These are phyloP conservation scores for Acanthamoeba castellanii DNA, from an alignment of 208 protist species.

Conservation along the genomic window DNA sequence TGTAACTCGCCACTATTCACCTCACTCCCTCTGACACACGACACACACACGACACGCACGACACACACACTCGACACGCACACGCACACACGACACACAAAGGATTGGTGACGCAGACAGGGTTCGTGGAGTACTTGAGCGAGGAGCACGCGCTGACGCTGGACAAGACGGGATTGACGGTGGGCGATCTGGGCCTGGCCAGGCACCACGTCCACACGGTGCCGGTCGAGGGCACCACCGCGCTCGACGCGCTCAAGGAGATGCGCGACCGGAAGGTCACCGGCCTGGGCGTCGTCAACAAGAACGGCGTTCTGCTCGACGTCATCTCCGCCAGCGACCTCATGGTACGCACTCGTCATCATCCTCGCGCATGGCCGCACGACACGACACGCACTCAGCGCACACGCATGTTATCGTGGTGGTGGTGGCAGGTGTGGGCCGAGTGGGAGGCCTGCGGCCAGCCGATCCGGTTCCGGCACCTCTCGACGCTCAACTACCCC, in stretches of 20 bases:
- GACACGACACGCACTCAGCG: not conserved
- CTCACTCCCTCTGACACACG: too few relatives aligned
- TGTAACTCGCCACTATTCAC: too few relatives aligned
- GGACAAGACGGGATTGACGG: not conserved
- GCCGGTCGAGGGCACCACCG: not conserved
- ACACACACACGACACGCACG: too few relatives aligned
- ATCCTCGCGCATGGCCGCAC: not conserved
- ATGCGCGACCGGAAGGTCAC: slow-evolving; percentile 10
- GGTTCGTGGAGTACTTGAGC: slow-evolving; percentile 39
- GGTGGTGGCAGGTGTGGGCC: not conserved
- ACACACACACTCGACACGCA: too few relatives aligned
- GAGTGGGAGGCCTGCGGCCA: slow-evolving; percentile 46
- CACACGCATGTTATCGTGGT: not conserved
- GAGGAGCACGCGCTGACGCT: slow-evolving; percentile 51
- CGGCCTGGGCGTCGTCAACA: slow-evolving; percentile 10
- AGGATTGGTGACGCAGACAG: slow-evolving; percentile 39
- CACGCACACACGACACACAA: not conserved
- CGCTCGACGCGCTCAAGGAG: slow-evolving; percentile 8
- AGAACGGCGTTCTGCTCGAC: slow-evolving; percentile 22
- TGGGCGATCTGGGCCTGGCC: slow-evolving; percentile 1
- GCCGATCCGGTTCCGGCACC: slow-evolving; percentile 33
- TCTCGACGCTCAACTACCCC: slow-evolving; percentile 11
- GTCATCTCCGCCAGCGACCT: slow-evolving; percentile 15
- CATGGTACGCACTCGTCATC: not conserved
- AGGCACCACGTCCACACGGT: not conserved